Conservation (phyloP, 148 eudicot genomes). For the Arctostaphylos glauca region DNA sequence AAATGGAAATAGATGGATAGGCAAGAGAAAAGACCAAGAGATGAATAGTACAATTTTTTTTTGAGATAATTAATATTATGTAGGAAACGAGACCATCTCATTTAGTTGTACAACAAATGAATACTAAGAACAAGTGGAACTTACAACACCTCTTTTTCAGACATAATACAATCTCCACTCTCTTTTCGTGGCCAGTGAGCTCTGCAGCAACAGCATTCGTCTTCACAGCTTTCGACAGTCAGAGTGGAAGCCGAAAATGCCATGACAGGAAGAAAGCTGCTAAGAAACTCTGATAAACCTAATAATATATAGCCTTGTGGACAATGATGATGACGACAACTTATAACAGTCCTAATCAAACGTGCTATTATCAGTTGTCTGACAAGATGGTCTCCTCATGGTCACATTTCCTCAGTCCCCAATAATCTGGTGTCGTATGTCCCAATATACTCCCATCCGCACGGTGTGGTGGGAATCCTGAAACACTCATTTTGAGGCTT, state of each 20-base stretch:
- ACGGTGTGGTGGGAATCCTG: not conserved
- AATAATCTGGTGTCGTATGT: not conserved
- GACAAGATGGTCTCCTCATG: not conserved
- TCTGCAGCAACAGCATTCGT: not conserved
- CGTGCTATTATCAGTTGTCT: not conserved
- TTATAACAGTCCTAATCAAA: conserved; percentile 13
- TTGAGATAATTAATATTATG: too few relatives aligned
- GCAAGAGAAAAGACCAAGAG: too few relatives aligned
- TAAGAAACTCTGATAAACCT: not conserved
- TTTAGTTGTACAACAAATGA: not conserved
- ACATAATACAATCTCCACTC: not conserved
- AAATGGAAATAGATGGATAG: too few relatives aligned
- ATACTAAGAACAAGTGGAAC: not conserved
- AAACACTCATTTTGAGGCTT: not conserved
- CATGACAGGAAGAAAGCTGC: not conserved
- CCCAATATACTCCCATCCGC: not conserved
- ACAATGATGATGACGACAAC: not conserved
- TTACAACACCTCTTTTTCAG: not conserved
- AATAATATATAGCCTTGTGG: not conserved
- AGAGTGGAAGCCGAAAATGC: not conserved
- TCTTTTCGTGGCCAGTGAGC: not conserved
- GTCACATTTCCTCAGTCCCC: not conserved
- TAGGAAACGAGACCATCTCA: not conserved
- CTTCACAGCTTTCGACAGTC: not conserved
- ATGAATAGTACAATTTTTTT: too few relatives aligned